Evolutionary conservation across 2,329 filamentous ascomycete species (phyloP), one percentile per base, ranked within the genome.

Genomic region (Fusarium torreyae): DNA sequence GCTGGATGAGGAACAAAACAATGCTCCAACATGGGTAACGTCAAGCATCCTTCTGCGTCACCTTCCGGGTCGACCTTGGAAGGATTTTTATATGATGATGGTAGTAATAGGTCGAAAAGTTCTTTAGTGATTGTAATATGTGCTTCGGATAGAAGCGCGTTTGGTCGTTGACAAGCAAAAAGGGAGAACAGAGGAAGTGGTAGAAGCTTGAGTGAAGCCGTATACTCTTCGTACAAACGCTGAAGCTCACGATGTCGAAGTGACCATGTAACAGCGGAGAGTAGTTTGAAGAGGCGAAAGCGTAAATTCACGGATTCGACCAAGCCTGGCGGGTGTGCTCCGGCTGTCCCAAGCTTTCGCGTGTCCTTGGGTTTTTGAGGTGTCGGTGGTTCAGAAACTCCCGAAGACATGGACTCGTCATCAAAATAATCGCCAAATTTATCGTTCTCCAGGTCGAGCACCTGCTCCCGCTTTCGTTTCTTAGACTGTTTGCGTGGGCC

Each of bases 1-100:
- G 92, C 91, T 0, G 90, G 83, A 68, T 86, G 89, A 0, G 88
- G 88, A 3, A 94, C 84, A 76, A 89, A 94, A 73, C 89, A 90
- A 43, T 82, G 76, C 73, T 85, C 81, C 42, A 89, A 76, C 66
- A 88, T 85, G 8, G 70, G 72, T 22, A 79, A 74, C 7, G 84
- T 84, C 43, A 88, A 74, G 18, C 76, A 75, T 9, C 81, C 81
- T 2, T 71, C 57, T 5, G 77, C 75, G 22, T 83, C 80, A 20
- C 75, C 77, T 13, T 79, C 77, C 1, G 69, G 71, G 38, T 80
- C 80, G 14, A 81, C 76, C 40, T 78, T 80, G 10, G 71, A 74
- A 3, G 86, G 86, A 36, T 82, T 76, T 7, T 82, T 80, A 63
- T 77, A 75, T 3, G 79, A 78, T 8, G 77, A 70, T 2, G 82